These are phyloP conservation scores for Fraxinus floribunda DNA, from an alignment of 305 asterid genomes.

Conservation along the genomic window DNA sequence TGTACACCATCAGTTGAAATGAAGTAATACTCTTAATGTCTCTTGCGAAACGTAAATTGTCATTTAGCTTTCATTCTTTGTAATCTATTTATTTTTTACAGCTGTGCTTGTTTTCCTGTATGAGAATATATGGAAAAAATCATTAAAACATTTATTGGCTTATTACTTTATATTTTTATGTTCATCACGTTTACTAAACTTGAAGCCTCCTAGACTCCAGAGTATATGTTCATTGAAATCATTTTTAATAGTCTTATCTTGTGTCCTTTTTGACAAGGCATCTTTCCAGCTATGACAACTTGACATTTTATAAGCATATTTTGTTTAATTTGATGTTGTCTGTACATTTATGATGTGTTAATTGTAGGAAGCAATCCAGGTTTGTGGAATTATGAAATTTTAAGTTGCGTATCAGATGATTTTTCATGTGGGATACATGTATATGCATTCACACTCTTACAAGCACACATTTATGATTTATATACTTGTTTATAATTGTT, in stretches of 20 bases:
- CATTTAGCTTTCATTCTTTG: background rate
- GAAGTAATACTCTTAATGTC: background rate
- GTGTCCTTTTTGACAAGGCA: background rate
- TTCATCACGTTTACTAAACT: background rate
- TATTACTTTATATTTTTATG: background rate
- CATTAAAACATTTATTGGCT: conserved; percentile 4
- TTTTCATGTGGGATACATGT: background rate
- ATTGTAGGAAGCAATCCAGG: background rate
- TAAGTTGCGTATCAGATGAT: background rate
- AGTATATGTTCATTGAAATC: background rate
- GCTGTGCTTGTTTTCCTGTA: background rate
- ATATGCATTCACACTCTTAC: background rate
- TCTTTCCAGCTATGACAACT: background rate
- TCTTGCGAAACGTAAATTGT: background rate
- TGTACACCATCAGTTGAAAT: background rate
- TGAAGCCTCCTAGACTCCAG: background rate
- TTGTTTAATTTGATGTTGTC: background rate
- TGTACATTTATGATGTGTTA: background rate
- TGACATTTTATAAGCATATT: background rate
- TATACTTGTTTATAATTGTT: background rate
- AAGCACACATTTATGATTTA: background rate
- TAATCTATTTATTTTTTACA: background rate
- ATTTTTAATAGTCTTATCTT: background rate
- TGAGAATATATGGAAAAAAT: background rate
- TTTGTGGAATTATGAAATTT: background rate